Evolutionary conservation across 2,329 filamentous ascomycete genomes (phyloP).

Genomic region (Monosporascus sp.): DNA sequence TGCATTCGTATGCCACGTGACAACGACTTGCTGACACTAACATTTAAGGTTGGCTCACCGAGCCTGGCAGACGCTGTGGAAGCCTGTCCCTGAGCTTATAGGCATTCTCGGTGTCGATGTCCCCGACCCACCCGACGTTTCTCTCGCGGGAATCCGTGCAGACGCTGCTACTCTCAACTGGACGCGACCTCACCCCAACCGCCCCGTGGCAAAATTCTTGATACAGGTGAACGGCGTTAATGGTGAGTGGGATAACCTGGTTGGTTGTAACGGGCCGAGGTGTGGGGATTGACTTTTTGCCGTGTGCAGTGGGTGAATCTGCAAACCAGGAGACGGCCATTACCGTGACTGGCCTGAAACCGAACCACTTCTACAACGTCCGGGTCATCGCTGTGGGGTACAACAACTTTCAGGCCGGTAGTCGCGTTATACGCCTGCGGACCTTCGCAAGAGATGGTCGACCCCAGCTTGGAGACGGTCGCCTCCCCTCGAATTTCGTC

Average conservation of each 20-base stretch:
- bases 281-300: constrained; percentile 1
- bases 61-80: constrained; percentile 82
- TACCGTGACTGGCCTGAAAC: constrained; percentile 80
- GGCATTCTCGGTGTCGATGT: constrained; percentile 91
- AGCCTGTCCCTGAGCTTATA: constrained; percentile 85
- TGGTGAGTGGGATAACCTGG: constrained; percentile 47
- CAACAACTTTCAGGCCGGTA: constrained; percentile 89
- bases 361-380: constrained; percentile 87
- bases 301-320: constrained; percentile 70
- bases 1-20: not conserved
- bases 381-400: constrained; percentile 86
- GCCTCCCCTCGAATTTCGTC: constrained; percentile 50
- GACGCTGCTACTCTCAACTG: constrained; percentile 88
- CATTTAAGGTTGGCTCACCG: constrained; percentile 69
- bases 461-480: constrained; percentile 52
- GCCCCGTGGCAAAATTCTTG: constrained; percentile 76
- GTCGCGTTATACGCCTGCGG: constrained; percentile 75
- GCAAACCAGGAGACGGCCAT: constrained; percentile 79
- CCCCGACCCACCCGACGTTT: constrained; percentile 81
- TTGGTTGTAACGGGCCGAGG: constrained; percentile 7
- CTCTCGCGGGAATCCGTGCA: constrained; percentile 80
- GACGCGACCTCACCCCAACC: constrained; percentile 64
- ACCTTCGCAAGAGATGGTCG: constrained; percentile 64
- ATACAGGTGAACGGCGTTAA: constrained; percentile 92
- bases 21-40: constrained; percentile 8